phyloP scores from a whole-genome alignment of 2,329 filamentous ascomycete genomes.

The Talaromyces sp. region DNA sequence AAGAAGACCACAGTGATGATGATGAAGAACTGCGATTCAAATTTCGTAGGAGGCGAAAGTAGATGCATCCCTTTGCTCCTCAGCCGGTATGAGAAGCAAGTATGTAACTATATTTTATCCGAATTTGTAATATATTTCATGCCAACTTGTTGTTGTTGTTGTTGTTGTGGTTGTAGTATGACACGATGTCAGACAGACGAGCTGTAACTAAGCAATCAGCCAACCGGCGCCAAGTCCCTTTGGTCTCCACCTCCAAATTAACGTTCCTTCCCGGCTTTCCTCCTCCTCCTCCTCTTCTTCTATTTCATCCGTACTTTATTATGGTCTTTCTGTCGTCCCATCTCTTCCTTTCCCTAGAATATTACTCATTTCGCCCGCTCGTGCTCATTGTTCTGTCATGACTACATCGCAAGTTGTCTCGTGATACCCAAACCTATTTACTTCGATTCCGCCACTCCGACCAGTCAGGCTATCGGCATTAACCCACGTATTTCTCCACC shows the following conservation, averaged over 20 bases:
- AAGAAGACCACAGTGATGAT: conserved; percentile 55
- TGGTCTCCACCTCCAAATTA: neutral
- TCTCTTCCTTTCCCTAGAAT: neutral
- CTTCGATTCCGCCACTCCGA: conserved; percentile 5
- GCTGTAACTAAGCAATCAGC: neutral
- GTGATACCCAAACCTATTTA: neutral
- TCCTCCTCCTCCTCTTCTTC: neutral
- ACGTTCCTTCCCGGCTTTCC: neutral
- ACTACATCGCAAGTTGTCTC: neutral
- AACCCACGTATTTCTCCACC: neutral
- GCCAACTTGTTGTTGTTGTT: too few relatives aligned
- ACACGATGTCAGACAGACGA: too few relatives aligned
- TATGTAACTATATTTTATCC: neutral
- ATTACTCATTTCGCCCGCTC: neutral
- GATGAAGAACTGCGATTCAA: conserved; percentile 54
- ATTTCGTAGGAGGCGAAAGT: conserved; percentile 45
- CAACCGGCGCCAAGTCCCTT: conserved; percentile 7
- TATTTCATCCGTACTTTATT: neutral
- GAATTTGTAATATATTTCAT: neutral
- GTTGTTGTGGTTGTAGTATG: neutral
- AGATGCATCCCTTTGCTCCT: neutral
- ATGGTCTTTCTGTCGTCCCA: neutral
- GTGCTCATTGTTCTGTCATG: neutral
- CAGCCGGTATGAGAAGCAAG: neutral
- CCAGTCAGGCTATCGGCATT: neutral